A percentile compares a stretch with the other conserved stretches of the same genome.
These are phyloP conservation scores for Cystobasidiopsis lactophilus DNA, from an alignment of 768 basidiomycete species.

Conservation along the genomic window DNA sequence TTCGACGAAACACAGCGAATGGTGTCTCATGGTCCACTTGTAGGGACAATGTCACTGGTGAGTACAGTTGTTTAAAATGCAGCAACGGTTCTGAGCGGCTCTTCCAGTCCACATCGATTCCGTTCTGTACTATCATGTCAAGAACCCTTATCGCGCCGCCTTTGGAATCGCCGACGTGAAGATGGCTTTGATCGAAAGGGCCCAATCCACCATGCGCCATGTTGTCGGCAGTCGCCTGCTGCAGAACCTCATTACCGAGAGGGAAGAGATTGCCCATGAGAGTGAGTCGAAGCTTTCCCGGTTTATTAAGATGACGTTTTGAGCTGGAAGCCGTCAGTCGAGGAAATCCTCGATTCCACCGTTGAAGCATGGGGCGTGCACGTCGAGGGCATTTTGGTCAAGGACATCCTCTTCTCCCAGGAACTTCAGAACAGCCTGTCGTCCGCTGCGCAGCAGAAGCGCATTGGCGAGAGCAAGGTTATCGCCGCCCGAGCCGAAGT, in stretches of 20 bases:
- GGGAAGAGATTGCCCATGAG: conserved; percentile 86
- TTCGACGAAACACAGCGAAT: no score
- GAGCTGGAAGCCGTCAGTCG: conserved; percentile 55
- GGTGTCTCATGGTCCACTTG: no score
- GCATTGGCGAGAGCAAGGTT: conserved; percentile 74
- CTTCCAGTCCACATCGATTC: conserved; percentile 8
- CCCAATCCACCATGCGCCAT: conserved; percentile 88
- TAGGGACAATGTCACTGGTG: conserved; percentile 73
- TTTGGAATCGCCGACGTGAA: conserved; percentile 82
- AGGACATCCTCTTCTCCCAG: conserved; percentile 40
- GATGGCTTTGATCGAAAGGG: conserved; percentile 58
- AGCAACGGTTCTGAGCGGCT: conserved; percentile 13
- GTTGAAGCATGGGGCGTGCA: conserved; percentile 63
- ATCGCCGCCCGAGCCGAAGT: conserved; percentile 85
- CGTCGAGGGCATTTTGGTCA: conserved; percentile 70
- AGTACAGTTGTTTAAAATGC: not conserved
- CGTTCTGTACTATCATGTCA: conserved; percentile 28
- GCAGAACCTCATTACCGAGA: conserved; percentile 90
- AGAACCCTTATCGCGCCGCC: conserved; percentile 74
- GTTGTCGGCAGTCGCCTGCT: conserved; percentile 86
- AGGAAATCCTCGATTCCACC: conserved; percentile 2
- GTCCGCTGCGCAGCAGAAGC: conserved; percentile 88
- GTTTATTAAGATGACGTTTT: conserved; percentile 27
- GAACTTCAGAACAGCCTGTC: conserved; percentile 81
- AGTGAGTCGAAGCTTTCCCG: conserved; percentile 63